Conservation (phyloP, 352 stramenopile species). For the Phytopythium oedochilum region DNA sequence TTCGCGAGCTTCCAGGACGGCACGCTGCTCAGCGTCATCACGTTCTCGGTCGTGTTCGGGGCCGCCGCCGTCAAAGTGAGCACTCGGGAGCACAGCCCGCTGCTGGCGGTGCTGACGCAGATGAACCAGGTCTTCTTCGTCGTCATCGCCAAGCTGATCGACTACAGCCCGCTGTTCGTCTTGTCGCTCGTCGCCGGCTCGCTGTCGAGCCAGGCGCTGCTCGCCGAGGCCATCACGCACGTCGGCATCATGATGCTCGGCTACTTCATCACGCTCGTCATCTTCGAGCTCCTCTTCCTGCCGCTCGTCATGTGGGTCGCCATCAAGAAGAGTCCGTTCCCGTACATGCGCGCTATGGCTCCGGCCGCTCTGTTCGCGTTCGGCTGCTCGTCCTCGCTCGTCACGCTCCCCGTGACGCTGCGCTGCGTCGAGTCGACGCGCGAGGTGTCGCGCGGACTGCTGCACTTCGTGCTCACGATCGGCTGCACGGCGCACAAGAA, state of each 20-base stretch:
- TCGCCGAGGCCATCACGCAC: slow-evolving; percentile 36
- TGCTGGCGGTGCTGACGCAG: slow-evolving; percentile 32
- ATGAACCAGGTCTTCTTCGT: slow-evolving; percentile 71
- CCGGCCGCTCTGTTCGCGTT: slow-evolving; percentile 62
- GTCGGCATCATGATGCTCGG: slow-evolving; percentile 56
- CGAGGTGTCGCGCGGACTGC: slow-evolving; percentile 47
- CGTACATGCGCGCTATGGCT: slow-evolving; percentile 60
- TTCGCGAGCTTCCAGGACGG: slow-evolving; percentile 13
- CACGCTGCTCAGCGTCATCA: slow-evolving; percentile 13
- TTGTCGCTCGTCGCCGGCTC: slow-evolving; percentile 68
- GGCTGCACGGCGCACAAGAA: slow-evolving; percentile 75
- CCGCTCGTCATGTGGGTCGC: slow-evolving; percentile 41
- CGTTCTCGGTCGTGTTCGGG: slow-evolving; percentile 13
- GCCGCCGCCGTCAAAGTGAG: slow-evolving; percentile 5
- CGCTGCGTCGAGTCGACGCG: too few relatives aligned
- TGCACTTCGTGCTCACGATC: slow-evolving; percentile 71
- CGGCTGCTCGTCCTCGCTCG: slow-evolving; percentile 61
- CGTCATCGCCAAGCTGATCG: slow-evolving; percentile 57
- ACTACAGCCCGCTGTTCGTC: slow-evolving; percentile 49
- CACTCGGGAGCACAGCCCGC: neutral
- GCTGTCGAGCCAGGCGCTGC: slow-evolving; percentile 37
- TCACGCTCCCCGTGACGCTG: slow-evolving; percentile 60
- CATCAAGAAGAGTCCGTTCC: slow-evolving; percentile 43
- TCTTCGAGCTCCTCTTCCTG: slow-evolving; percentile 59
- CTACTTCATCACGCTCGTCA: slow-evolving; percentile 30